Evolutionary conservation across 805 yeast genomes (phyloP).

Genomic region (Metahyphopichia silvanorum): DNA sequence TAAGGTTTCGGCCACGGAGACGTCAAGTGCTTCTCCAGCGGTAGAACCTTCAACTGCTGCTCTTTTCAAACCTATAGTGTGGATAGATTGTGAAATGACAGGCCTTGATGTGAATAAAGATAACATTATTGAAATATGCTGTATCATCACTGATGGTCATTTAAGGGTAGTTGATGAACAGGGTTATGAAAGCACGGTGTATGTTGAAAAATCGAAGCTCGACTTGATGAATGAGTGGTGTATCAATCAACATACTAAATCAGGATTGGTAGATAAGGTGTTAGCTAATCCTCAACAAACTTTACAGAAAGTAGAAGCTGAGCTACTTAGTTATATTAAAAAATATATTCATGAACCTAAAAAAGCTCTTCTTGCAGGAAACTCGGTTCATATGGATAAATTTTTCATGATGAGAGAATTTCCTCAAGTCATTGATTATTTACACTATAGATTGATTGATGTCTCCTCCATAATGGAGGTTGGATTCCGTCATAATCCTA

Average conservation of each 20-base stretch:
- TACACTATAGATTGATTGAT: conserved; percentile 79
- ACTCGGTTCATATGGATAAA: conserved; percentile 88
- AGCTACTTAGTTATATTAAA: conserved; percentile 59
- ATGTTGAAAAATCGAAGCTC: conserved; percentile 57
- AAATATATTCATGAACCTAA: conserved; percentile 49
- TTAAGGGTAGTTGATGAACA: conserved; percentile 62
- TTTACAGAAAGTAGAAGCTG: conserved; percentile 58
- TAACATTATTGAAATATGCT: conserved; percentile 86
- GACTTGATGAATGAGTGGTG: conserved; percentile 90
- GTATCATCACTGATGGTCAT: conserved; percentile 82
- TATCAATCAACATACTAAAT: conserved; percentile 66
- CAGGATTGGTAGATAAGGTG: conserved; percentile 76
- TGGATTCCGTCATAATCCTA: conserved; percentile 72
- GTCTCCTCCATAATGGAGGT: conserved; percentile 86
- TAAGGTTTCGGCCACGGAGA: no score
- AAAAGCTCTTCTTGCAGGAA: conserved; percentile 81
- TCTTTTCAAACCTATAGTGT: conserved; percentile 54
- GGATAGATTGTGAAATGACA: conserved; percentile 99
- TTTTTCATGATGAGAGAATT: conserved; percentile 80
- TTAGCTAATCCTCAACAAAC: conserved; percentile 52
- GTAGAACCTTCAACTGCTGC: no score
- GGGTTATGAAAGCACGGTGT: conserved; percentile 82
- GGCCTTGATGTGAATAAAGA: conserved; percentile 82
- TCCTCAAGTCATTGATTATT: conserved; percentile 63
- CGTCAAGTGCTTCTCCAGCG: no score